phyloP scores from a whole-genome alignment of 1,139 yeast genomes.

The Yarrowia galli region DNA sequence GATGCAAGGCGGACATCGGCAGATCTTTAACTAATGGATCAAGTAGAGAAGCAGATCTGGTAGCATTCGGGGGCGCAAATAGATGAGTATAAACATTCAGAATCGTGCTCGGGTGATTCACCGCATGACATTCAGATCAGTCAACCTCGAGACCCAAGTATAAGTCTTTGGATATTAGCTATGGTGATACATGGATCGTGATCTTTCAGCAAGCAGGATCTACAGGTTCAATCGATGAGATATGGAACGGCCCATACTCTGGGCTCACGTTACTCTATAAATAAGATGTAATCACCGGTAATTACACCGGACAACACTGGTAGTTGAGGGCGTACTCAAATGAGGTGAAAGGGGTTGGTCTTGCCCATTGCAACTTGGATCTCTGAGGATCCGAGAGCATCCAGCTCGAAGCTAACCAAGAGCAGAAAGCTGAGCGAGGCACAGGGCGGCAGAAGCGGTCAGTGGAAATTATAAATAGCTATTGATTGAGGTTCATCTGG shows the following conservation, averaged over 20 bases:
- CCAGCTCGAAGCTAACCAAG: slow-evolving; percentile 39
- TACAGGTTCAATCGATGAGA: too few species aligned
- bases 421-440: slow-evolving; percentile 39
- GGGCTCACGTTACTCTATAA: slow-evolving; percentile 14
- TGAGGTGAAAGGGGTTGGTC: slow-evolving; percentile 36
- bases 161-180: too few species aligned
- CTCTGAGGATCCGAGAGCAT: slow-evolving; percentile 7
- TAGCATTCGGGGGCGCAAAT: too few species aligned
- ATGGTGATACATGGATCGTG: too few species aligned
- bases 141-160: too few species aligned
- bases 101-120: too few species aligned
- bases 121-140: too few species aligned
- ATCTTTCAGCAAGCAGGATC: too few species aligned
- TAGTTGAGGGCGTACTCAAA: slow-evolving; percentile 39
- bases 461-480: slow-evolving; percentile 3
- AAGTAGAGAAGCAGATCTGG: too few species aligned
- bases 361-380: slow-evolving; percentile 27
- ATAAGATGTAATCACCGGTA: slow-evolving; percentile 37
- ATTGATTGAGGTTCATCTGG: slow-evolving; percentile 31
- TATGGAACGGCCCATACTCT: not conserved
- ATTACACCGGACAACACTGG: slow-evolving; percentile 38
- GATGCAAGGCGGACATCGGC: too few species aligned
- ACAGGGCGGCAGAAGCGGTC: slow-evolving; percentile 12
- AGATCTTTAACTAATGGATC: not conserved
- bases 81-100: too few species aligned